A percentile compares a stretch with the other conserved stretches of the same genome.
phyloP scores from a whole-genome alignment of 257 asterid genomes.

The Solanum paucissectum region DNA sequence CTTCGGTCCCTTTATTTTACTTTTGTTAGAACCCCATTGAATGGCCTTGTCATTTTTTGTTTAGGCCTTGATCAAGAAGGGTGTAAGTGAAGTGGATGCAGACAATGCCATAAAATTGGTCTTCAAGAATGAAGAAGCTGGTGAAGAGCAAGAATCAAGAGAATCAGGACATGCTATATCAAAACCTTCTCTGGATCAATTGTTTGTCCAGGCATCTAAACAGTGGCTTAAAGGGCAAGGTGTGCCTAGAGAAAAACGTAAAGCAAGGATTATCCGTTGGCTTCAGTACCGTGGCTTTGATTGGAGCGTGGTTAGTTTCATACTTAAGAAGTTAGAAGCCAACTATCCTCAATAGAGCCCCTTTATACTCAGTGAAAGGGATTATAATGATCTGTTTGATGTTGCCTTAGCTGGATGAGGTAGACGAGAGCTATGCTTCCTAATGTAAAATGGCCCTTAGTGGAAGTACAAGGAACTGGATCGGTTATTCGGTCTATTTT shows the following conservation, averaged over 20 bases:
- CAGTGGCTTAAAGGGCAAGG: constrained; percentile 67
- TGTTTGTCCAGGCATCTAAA: constrained; percentile 57
- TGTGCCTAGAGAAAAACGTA: constrained; percentile 44
- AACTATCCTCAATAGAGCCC: constrained; percentile 26
- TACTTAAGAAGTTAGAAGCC: constrained; percentile 54
- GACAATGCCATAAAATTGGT: constrained; percentile 57
- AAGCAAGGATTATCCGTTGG: constrained; percentile 71
- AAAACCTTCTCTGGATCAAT: constrained; percentile 50
- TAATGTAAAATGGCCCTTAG: not conserved
- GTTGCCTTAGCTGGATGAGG: not conserved
- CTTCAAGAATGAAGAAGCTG: constrained; percentile 28
- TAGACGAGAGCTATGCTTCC: not conserved
- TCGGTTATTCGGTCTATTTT: not conserved
- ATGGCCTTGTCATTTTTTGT: not conserved
- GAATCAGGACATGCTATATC: constrained; percentile 52
- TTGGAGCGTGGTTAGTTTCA: constrained; percentile 38
- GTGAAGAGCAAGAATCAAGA: constrained; percentile 36
- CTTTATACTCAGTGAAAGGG: not conserved
- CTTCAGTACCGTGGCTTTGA: constrained; percentile 92
- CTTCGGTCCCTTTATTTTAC: too few species aligned
- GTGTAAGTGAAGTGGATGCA: constrained; percentile 45
- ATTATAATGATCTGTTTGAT: not conserved
- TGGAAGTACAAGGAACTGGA: not conserved
- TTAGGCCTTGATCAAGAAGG: constrained; percentile 60
- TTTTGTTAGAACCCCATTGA: not conserved